Evolutionary conservation across 1,284 basidiomycete genomes (phyloP), one percentile per base, ranked within the genome.

Genomic region (Mycena citricolor): DNA sequence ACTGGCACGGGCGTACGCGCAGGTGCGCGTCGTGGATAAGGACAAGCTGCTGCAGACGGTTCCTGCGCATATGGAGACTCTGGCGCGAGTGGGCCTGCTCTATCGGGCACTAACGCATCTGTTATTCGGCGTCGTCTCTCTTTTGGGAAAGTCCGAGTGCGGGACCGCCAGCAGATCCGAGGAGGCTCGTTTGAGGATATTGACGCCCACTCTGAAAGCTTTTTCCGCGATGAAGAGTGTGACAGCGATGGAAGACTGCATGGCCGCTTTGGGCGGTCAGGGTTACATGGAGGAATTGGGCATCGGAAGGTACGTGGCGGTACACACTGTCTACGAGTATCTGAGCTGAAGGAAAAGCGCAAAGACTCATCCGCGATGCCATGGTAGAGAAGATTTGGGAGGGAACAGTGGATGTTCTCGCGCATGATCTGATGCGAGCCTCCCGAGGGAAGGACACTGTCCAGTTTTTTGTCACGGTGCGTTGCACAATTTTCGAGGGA

Each of bases 301-400:
- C 1, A 74, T 86, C 42, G 81, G 79, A 10, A 68, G 76, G 67
- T 71, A 58, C 40, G 76, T 68, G n/a, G 10, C 30, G 22, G 20
- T 3, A 10, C 11, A 4, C 8, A 10, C 23, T 39, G 21, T 8
- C 30, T 32, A 35, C 17, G 13, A 37, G 21, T 16, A 24, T 28
- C 13, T 29, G 1, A 12, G 29, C 28, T 33, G 16, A 42, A 13
- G 8, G 14, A 16, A 5, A 21, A n/a, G 2, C 5, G 22, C 31
- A 45, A 48, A 76, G 75, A 32, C 54, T 76, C 33, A 76, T 86
- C 31, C 69, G 81, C 5, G 87, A 90, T 62, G 68, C 71, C 3
- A 61, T 84, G 6, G 89, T 90, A 5, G 86, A 90, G 65, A 81
- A 81, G 54, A 88, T 91, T 37, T 91, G 88, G 88, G 88, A 91